Conservation (phyloP, 208 protist species). For the Wallacemonas rigidus region DNA sequence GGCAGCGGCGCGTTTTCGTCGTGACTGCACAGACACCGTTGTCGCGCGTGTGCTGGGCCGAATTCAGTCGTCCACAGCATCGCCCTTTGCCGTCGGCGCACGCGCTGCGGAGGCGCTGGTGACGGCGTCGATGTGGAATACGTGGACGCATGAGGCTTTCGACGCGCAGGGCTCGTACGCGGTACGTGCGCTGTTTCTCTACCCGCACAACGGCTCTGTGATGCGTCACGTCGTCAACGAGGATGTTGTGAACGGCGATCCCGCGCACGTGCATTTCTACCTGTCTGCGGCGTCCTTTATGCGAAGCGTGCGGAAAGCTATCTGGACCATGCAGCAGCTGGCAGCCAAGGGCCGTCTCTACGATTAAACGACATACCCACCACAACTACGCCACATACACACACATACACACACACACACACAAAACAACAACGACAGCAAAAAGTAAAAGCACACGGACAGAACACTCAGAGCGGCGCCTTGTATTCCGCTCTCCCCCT, state of each 20-base stretch:
- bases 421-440: conserved; percentile 13
- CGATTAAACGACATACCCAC: background rate
- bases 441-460: background rate
- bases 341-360: conserved; percentile 30
- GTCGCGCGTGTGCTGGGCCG: conserved; percentile 7
- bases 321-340: conserved; percentile 53
- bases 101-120: background rate
- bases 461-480: no score
- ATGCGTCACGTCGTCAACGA: conserved; percentile 69
- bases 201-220: conserved; percentile 74
- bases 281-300: conserved; percentile 33
- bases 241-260: conserved; percentile 22
- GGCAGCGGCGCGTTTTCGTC: background rate
- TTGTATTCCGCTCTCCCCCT: no score
- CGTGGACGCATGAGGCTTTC: conserved; percentile 30
- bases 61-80: background rate
- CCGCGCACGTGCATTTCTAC: conserved; percentile 56
- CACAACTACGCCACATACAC: background rate
- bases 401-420: background rate
- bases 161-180: conserved; percentile 57
- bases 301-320: conserved; percentile 37
- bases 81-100: background rate
- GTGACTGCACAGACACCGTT: background rate
- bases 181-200: conserved; percentile 66
- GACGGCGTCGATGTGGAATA: conserved; percentile 21